Conservation (phyloP, 2,329 filamentous ascomycete species). For the Pseudogymnoascus sp. region DNA sequence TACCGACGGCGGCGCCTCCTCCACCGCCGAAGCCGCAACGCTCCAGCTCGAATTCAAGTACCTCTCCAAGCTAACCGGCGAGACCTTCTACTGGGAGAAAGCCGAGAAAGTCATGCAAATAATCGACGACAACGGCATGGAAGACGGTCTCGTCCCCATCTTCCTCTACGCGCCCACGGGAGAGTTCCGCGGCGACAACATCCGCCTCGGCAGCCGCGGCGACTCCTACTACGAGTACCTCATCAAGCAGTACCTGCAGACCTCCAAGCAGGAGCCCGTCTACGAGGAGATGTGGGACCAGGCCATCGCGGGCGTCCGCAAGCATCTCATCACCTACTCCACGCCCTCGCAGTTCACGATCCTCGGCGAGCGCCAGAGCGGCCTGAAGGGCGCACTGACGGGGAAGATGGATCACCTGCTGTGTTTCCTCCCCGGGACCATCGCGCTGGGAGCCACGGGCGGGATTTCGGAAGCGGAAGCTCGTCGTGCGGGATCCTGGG, state of each 20-base stretch:
- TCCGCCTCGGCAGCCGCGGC: conserved; percentile 84
- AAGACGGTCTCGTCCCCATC: conserved; percentile 84
- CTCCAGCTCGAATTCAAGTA: conserved; percentile 97
- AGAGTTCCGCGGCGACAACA: conserved; percentile 72
- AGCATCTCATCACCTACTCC: conserved; percentile 86
- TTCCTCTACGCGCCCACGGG: conserved; percentile 76
- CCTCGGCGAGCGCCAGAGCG: conserved; percentile 73
- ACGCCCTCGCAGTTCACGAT: conserved; percentile 74
- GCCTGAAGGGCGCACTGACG: conserved; percentile 55
- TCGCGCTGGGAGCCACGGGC: conserved; percentile 77
- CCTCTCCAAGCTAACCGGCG: conserved; percentile 85
- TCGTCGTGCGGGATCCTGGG: conserved; percentile 64
- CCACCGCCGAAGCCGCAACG: conserved; percentile 86
- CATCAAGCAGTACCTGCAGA: conserved; percentile 97
- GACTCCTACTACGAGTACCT: conserved; percentile 99
- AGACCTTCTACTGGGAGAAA: conserved; percentile 84
- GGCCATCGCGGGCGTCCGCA: conserved; percentile 73
- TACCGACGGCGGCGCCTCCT: conserved; percentile 76
- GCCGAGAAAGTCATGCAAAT: conserved; percentile 88
- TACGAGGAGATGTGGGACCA: conserved; percentile 94
- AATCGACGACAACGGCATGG: conserved; percentile 69
- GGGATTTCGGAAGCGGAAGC: conserved; percentile 70
- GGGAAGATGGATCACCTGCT: conserved; percentile 98
- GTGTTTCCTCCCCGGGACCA: conserved; percentile 95
- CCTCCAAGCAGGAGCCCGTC: conserved; percentile 71